These are phyloP conservation scores for Aspergillus candidus DNA, from an alignment of 2,329 filamentous ascomycete genomes.

Conservation along the genomic window DNA sequence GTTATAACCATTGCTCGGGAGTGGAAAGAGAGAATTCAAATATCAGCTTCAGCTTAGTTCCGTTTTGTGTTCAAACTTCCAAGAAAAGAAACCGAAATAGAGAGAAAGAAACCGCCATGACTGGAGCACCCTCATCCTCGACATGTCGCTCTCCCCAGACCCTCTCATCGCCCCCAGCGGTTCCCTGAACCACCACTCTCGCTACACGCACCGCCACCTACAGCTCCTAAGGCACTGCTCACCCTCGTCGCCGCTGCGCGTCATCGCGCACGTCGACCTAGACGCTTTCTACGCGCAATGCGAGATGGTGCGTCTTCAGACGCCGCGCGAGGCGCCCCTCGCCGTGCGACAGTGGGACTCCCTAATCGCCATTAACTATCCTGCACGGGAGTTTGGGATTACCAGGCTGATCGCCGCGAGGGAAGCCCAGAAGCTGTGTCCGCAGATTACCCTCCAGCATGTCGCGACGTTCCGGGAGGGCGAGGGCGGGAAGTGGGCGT, in stretches of 20 bases:
- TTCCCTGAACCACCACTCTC: conserved; percentile 47
- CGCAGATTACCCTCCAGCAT: conserved; percentile 77
- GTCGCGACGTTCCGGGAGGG: conserved; percentile 94
- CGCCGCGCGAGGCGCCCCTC: conserved; percentile 69
- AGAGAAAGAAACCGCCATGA: conserved; percentile 13
- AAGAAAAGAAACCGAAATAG: too few relatives aligned
- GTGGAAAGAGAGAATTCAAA: too few relatives aligned
- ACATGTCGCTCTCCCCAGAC: conserved; percentile 60
- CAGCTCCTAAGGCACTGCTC: conserved; percentile 66
- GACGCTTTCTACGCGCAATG: conserved; percentile 98
- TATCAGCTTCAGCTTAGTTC: too few relatives aligned
- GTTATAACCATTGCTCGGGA: too few relatives aligned
- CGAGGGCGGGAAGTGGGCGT: conserved; percentile 78
- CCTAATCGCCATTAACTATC: conserved; percentile 93
- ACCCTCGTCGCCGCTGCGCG: conserved; percentile 69
- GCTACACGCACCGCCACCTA: conserved; percentile 80
- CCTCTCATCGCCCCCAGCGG: conserved; percentile 30
- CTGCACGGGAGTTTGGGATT: conserved; percentile 74
- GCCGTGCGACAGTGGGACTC: conserved; percentile 96
- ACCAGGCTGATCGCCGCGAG: conserved; percentile 68
- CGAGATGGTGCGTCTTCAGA: conserved; percentile 78
- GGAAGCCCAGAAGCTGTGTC: conserved; percentile 83
- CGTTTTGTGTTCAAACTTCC: too few relatives aligned
- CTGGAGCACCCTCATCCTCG: conserved; percentile 3
- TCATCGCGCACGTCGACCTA: conserved; percentile 86